Base-by-base conservation (phyloP, 208 protist genomes). In the Crithidia fasciculata region DNA sequence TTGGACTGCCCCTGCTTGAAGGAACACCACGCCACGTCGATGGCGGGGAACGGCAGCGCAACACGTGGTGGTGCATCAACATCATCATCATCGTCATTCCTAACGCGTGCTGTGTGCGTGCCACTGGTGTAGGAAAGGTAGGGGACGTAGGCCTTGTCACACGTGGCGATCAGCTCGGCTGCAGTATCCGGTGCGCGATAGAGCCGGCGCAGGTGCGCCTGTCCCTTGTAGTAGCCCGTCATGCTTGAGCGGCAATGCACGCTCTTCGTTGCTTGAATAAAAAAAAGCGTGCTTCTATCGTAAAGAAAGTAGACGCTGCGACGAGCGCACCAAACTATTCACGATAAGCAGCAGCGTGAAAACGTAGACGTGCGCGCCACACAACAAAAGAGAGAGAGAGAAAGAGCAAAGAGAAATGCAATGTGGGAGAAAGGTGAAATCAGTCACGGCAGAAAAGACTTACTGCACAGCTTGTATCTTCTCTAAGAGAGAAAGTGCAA, bases 1-100 rank as follows among this genome's bases (percentile, higher is more conserved):
- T 87, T 58, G n/a, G 67, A 78, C 13, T 43, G 41, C 10, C 80
- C 85, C 2, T 61, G n/a, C 71, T 88, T 91, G 79, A 93, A 91
- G 15, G 92, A 88, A 58, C 88, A 95, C 89, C 92, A 96, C 5
- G 75, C 72, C 9, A 96, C 43, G 65, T 93, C 85, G 28, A 83
- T 83, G n/a, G 87, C 84, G 12, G 92, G 89, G 44, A 76, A 93
- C 9, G 89, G 82, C 45, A 94, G 81, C 41, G 37, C 47, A 50
- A 94, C 85, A 60, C 81, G 83, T 13, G 84, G 81, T 3, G 52
- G 28, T 28, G 28, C 28, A 28, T 28, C 28, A 28, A 28, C 50
- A 13, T 68, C 60, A 15, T 54, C 67, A 28, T 67, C 57, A 18
- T 62, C 66, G 39, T 57, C 43, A 4, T 52, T 18, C 10, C 19